Base-by-base conservation (phyloP, 1,139 yeast species). In the Nakaseomyces glabratus region DNA sequence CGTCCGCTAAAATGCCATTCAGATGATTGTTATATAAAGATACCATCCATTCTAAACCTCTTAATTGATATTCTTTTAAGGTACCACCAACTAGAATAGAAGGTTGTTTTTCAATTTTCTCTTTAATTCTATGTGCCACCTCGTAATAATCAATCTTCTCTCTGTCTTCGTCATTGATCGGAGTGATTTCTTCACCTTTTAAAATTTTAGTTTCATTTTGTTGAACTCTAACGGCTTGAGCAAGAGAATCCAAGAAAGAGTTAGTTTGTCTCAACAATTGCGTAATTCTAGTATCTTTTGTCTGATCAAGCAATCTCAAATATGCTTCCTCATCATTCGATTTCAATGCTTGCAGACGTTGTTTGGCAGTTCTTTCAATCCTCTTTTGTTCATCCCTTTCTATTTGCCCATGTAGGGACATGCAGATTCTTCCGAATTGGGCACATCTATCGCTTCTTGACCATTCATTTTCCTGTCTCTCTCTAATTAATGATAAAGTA, bases 21-120 rank as follows among this genome's bases (percentile, higher is more conserved):
- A 90, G 68, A 57, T 86, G 90, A 61, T 90, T 90, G 58, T 90
- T 90, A 59, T 72, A 88, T 41, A 90, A 68, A 0, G 97, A 88
- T 4, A 88, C 94, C 97, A 90, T 88, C 98, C 97, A 88, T 58
- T 90, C 95, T 40, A 88, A 67, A 57, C 97, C 97, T 60, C 84
- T 85, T 42, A 88, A 31, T 63, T 88, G 97, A 57, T 90, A 90
- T 53, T 90, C 98, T 59, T 90, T 90, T 55, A 90, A 68, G 1
- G 74, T 71, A 44, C 98, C 98, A 36, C 98, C 98, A 31, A 78
- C 71, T 45, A 85, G 58, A 34, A 80, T 71, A 1, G 67, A 49
- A 1, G 93, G 88, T 48, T 81, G 93, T 25, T 57, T 61, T 3
- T 66, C 68, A 16, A 81, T 73, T 33, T 70, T 77, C 52, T 81